Percentiles rank a stretch among this genome's conserved stretches.
Evolutionary conservation across 2,329 filamentous ascomycete genomes (phyloP).

Genomic region (Colletotrichum sp.): DNA sequence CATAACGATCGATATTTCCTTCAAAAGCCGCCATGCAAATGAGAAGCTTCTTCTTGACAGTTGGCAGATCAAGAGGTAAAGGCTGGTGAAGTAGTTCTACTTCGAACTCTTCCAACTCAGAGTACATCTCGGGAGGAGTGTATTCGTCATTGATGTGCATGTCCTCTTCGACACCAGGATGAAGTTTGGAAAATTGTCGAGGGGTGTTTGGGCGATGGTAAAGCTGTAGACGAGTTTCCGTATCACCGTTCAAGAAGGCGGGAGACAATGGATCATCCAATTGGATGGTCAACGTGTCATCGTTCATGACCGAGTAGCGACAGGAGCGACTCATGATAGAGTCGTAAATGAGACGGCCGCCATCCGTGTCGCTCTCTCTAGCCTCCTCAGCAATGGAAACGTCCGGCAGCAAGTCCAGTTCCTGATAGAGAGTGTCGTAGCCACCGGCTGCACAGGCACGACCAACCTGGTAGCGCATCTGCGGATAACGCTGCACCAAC

Average conservation of each 20-base stretch:
- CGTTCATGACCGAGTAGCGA: constrained; percentile 38
- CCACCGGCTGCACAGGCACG: constrained; percentile 43
- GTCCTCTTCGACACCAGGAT: not conserved
- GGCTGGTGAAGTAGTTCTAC: constrained; percentile 30
- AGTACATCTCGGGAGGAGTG: not conserved
- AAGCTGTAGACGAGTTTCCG: constrained; percentile 27
- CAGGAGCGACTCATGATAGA: constrained; percentile 32
- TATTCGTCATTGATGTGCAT: not conserved
- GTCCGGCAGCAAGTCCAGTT: constrained; percentile 40
- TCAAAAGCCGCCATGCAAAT: constrained; percentile 40
- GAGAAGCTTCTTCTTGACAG: constrained; percentile 39
- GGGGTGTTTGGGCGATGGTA: not conserved
- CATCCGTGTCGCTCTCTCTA: constrained; percentile 28
- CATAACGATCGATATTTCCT: constrained; percentile 43
- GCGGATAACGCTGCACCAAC: constrained; percentile 34
- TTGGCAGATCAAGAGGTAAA: constrained; percentile 39
- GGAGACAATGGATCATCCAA: not conserved
- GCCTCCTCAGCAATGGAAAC: constrained; percentile 41
- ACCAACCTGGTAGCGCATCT: constrained; percentile 39
- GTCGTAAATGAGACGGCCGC: constrained; percentile 31
- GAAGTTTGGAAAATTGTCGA: not conserved
- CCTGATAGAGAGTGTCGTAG: constrained; percentile 36
- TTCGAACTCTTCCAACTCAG: constrained; percentile 24
- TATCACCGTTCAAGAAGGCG: constrained; percentile 38
- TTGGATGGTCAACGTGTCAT: constrained; percentile 33